Evolutionary conservation across 257 asterid species (phyloP).

Genomic region (Solanum ossicruentum): DNA sequence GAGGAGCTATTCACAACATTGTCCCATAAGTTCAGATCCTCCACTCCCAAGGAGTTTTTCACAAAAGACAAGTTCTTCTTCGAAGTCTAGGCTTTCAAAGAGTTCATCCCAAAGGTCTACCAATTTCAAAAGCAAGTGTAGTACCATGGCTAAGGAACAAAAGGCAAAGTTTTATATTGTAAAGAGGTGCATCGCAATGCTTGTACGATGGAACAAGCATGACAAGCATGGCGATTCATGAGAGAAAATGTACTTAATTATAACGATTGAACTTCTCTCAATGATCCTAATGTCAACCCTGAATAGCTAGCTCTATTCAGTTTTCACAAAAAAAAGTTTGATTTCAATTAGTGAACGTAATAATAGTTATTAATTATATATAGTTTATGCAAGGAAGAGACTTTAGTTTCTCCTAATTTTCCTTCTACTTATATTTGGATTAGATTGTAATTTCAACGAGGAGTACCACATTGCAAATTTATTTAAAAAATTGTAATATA

Average conservation of each 20-base stretch:
- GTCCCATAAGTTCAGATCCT: not conserved
- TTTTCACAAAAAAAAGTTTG: not conserved
- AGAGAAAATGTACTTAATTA: not conserved
- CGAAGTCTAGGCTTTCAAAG: not conserved
- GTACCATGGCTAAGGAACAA: not conserved
- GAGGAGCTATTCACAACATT: conserved; percentile 1
- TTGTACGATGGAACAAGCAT: conserved; percentile 1
- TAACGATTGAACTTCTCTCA: not conserved
- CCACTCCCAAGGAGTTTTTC: conserved; percentile 2
- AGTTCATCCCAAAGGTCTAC: not conserved
- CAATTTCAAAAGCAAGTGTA: not conserved
- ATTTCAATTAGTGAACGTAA: not conserved
- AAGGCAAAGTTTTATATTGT: not conserved
- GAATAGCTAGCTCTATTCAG: not conserved
- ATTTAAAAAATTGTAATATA: not conserved
- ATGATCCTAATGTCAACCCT: not conserved
- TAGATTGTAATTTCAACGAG: not conserved
- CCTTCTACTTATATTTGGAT: not conserved
- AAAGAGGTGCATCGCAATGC: not conserved
- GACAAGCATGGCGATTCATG: not conserved
- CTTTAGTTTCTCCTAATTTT: not conserved
- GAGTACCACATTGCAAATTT: not conserved
- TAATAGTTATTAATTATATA: not conserved
- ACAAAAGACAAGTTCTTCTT: not conserved
- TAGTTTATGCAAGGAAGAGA: not conserved